Percentiles rank a stretch among this genome's conserved stretches.
These are phyloP conservation scores for Fomitiporia mediterranea DNA, from an alignment of 1,284 basidiomycete genomes.

Conservation along the genomic window DNA sequence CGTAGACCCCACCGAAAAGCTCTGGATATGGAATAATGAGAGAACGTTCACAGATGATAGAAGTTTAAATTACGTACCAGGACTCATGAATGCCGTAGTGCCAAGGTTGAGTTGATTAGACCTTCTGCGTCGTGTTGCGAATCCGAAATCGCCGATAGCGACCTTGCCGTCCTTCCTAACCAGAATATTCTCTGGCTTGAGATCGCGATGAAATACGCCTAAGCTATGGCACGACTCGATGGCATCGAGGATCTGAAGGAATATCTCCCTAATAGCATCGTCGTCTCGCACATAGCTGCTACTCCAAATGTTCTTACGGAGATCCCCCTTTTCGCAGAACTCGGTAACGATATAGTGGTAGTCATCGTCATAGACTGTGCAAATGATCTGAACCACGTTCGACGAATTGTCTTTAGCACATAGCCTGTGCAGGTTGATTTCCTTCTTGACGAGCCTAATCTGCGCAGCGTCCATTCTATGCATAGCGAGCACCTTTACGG, in stretches of 20 bases:
- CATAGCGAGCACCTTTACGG: constrained; percentile 49
- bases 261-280: constrained; percentile 79
- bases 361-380: constrained; percentile 49
- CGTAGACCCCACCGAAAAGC: not conserved
- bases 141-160: constrained; percentile 93
- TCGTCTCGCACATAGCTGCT: constrained; percentile 75
- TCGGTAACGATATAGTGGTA: constrained; percentile 61
- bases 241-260: constrained; percentile 90
- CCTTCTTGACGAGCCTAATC: constrained; percentile 41
- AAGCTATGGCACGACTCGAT: constrained; percentile 86
- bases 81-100: constrained; percentile 95
- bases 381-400: constrained; percentile 59
- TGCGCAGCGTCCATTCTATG: constrained; percentile 29
- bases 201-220: constrained; percentile 94
- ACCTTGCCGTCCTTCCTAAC: constrained; percentile 79
- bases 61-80: constrained; percentile 51
- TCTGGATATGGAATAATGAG: not conserved
- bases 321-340: constrained; percentile 82
- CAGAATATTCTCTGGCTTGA: constrained; percentile 98
- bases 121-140: constrained; percentile 86
- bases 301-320: constrained; percentile 84
- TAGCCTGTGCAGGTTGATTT: constrained; percentile 46
- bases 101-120: constrained; percentile 95
- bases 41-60: not conserved
- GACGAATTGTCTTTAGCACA: constrained; percentile 45